phyloP scores from a whole-genome alignment of 306 rosid genomes.

The Aeschynomene evenia region DNA sequence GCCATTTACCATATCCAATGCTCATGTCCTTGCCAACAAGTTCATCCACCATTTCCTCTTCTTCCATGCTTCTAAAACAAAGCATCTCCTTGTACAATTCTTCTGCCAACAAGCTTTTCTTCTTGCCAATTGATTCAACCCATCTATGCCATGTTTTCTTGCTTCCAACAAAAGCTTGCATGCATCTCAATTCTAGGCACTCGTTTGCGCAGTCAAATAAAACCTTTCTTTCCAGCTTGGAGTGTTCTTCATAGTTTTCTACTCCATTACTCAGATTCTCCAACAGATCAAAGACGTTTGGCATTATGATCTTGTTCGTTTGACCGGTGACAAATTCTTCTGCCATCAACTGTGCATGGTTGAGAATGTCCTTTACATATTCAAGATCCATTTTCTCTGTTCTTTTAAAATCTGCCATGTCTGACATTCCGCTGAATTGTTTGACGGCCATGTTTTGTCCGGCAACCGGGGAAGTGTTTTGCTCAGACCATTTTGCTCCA shows the following conservation, averaged over 20 bases:
- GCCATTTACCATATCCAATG: conserved; percentile 58
- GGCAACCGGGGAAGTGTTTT: conserved; percentile 35
- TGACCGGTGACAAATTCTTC: conserved; percentile 55
- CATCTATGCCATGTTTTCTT: conserved; percentile 44
- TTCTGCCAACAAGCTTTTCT: conserved; percentile 47
- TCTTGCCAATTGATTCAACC: conserved; percentile 36
- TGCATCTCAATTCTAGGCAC: conserved; percentile 45
- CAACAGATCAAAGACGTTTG: conserved; percentile 56
- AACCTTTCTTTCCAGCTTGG: conserved; percentile 43
- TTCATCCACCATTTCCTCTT: conserved; percentile 58
- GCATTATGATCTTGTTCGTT: conserved; percentile 39
- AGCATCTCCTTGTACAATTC: conserved; percentile 50
- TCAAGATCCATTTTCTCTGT: conserved; percentile 60
- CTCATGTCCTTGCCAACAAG: conserved; percentile 72
- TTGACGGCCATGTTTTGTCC: conserved; percentile 28
- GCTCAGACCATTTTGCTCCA: conserved; percentile 38
- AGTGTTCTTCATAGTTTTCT: conserved; percentile 40
- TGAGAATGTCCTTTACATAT: conserved; percentile 55
- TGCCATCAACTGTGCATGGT: conserved; percentile 46
- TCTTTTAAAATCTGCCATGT: conserved; percentile 31
- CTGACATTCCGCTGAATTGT: conserved; percentile 22
- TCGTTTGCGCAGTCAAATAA: conserved; percentile 58
- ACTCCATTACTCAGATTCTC: conserved; percentile 42
- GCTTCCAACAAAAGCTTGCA: conserved; percentile 45
- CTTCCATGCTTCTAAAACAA: conserved; percentile 50